phyloP scores from a whole-genome alignment of 306 rosid genomes.

The Begonia masoniana region DNA sequence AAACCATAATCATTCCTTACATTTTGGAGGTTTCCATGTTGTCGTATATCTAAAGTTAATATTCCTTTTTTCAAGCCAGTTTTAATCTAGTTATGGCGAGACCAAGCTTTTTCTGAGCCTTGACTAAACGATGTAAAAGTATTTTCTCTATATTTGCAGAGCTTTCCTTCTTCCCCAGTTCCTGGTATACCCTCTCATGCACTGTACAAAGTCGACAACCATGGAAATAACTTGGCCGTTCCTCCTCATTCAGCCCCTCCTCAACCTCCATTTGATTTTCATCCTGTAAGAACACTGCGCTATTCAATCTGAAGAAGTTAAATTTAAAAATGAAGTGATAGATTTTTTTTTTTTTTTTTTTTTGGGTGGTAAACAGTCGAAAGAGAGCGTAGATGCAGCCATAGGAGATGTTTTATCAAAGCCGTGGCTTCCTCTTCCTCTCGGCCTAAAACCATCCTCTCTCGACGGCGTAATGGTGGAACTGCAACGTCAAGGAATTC shows the following conservation, averaged over 20 bases:
- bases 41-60: no score
- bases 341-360: not conserved
- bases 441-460: conserved; percentile 66
- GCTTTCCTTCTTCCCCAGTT: conserved; percentile 29
- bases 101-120: no score
- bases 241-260: conserved; percentile 3
- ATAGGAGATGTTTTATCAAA: conserved; percentile 66
- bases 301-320: no score
- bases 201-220: conserved; percentile 31
- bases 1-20: no score
- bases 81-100: no score
- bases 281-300: conserved; percentile 31
- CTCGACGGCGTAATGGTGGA: conserved; percentile 55
- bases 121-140: no score
- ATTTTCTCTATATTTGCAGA: conserved; percentile 19
- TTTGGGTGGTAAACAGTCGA: conserved; percentile 36
- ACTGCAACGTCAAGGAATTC: conserved; percentile 64
- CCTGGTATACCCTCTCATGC: conserved; percentile 45
- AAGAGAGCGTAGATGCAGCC: conserved; percentile 75
- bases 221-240: no score
- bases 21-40: no score
- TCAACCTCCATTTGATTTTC: conserved; percentile 28
- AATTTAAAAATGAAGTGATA: no score
- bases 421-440: conserved; percentile 80
- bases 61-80: no score